Evolutionary conservation across 208 protist species (phyloP), one percentile per base, ranked within the genome.

Genomic region (Kentomonas sorsogonicus): DNA sequence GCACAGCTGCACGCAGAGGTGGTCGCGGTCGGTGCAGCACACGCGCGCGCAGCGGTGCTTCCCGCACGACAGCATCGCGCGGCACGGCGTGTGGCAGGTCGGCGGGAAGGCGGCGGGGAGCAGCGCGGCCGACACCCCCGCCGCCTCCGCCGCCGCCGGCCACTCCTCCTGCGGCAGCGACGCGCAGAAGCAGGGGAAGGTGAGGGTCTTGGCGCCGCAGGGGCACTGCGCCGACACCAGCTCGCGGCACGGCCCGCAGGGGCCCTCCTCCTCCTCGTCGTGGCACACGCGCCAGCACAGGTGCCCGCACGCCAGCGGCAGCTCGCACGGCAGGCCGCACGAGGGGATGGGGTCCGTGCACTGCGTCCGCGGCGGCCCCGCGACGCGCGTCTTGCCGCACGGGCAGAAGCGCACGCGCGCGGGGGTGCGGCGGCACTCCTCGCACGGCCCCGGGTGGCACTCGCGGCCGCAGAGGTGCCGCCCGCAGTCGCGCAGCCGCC

Each of bases 311-410:
- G 65, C 61, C 33, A 95, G 80, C 40, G 74, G 77, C 18, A 75
- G 57, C 50, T 79, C 79, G 61, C 93, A 97, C 33, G 62, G n/a
- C 6, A 80, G 56, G 9, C 80, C 82, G 56, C 93, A 97, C 10
- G 85, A 86, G 23, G 84, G 87, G 29, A 96, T 66, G 3, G 86
- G 81, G 63, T 96, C 91, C 13, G 72, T 54, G 62, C 91, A 97
- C 3, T 72, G 74, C 16, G 30, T 69, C 30, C 91, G 81, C 34
- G 56, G 25, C 16, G 53, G 48, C n/a, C n/a, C n/a, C 11, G 41
- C 23, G 27, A 80, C 41, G 16, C 34, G 53, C 22, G 65, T 72
- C 52, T 84, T 81, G 11, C 66, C 75, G 23, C 66, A 94, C 5
- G 53, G 72, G 57, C 65, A 83, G 50, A 72, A 84, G 18, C 55